Conservation (phyloP, 2,329 filamentous ascomycete genomes). For the Pseudonectria foliicola region DNA sequence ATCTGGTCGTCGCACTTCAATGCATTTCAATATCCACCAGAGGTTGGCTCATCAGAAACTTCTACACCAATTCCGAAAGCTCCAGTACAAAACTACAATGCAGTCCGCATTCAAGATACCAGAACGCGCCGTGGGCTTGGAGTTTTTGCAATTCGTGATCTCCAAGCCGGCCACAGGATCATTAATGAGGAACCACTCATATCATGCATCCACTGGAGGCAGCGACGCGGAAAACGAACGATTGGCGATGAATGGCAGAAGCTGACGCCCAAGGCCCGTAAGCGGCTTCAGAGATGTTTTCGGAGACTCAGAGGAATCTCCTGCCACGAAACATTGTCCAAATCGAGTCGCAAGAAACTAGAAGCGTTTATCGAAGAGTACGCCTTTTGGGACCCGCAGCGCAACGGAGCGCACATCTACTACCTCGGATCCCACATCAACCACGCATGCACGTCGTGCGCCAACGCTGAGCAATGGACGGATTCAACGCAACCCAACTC, state of each 20-base stretch:
- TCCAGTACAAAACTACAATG: constrained; percentile 6
- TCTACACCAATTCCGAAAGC: background rate
- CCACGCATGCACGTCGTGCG: constrained; percentile 25
- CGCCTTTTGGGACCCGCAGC: constrained; percentile 12
- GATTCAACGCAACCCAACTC: constrained; percentile 2
- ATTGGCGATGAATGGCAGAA: constrained; percentile 10
- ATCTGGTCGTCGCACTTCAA: too few species aligned
- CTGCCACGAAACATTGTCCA: background rate
- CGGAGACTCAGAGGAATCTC: constrained; percentile 8
- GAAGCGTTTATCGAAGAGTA: constrained; percentile 19
- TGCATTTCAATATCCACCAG: too few species aligned
- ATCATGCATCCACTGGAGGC: constrained; percentile 7
- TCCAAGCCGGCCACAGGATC: constrained; percentile 8
- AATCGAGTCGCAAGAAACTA: constrained; percentile 6
- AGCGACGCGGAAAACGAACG: constrained; percentile 1
- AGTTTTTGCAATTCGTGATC: constrained; percentile 10
- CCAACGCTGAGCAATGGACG: constrained; percentile 17
- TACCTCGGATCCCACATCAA: constrained; percentile 22
- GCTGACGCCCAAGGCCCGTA: constrained; percentile 1
- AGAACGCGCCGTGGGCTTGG: constrained; percentile 7
- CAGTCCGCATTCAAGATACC: constrained; percentile 7
- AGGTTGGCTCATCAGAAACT: background rate
- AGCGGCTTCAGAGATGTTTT: constrained; percentile 3
- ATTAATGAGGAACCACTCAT: constrained; percentile 14
- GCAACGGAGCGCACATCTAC: constrained; percentile 12